Percentiles rank a stretch among this genome's conserved stretches.
Evolutionary conservation across 495 filamentous ascomycete species (phyloP).

Genomic region (Aspergillus nidulans): DNA sequence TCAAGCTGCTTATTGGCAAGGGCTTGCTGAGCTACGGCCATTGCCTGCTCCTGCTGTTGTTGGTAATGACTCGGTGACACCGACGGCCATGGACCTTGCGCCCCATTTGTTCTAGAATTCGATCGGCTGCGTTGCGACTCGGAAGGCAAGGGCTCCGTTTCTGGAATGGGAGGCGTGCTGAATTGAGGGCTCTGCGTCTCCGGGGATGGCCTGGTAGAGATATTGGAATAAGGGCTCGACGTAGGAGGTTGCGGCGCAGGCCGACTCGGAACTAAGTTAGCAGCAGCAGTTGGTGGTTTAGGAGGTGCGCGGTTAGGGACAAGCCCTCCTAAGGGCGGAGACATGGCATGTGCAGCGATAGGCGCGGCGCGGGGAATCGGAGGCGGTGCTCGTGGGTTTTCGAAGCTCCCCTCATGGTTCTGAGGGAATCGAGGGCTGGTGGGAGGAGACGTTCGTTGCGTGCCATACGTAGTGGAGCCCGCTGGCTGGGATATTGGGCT

Average conservation of each 20-base stretch:
- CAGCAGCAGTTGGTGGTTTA: slow-evolving; percentile 32
- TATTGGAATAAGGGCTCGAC: slow-evolving; percentile 19
- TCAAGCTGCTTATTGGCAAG: slow-evolving; percentile 51
- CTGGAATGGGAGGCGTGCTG: slow-evolving; percentile 34
- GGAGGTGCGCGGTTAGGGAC: slow-evolving; percentile 42
- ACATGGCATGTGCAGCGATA: slow-evolving; percentile 22
- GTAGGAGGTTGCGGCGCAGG: slow-evolving; percentile 50
- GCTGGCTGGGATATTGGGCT: slow-evolving; percentile 26
- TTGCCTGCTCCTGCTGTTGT: slow-evolving; percentile 78
- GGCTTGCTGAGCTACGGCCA: slow-evolving; percentile 71
- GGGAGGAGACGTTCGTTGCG: slow-evolving; percentile 61
- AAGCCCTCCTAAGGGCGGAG: slow-evolving; percentile 32
- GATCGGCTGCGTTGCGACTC: slow-evolving; percentile 39
- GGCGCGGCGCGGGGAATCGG: slow-evolving; percentile 67
- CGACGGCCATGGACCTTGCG: slow-evolving; percentile 26
- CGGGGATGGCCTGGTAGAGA: slow-evolving; percentile 19
- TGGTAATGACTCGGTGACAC: slow-evolving; percentile 60
- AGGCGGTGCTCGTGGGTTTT: slow-evolving; percentile 90
- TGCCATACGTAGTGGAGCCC: slow-evolving; percentile 15
- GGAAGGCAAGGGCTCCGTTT: slow-evolving; percentile 56
- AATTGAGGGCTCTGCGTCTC: slow-evolving; percentile 25
- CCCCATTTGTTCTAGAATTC: slow-evolving; percentile 38
- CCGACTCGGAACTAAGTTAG: slow-evolving; percentile 35
- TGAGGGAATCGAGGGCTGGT: slow-evolving; percentile 89
- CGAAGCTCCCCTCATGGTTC: slow-evolving; percentile 89